These are phyloP conservation scores for Metschnikowia orientalis DNA, from an alignment of 805 yeast genomes.

Conservation along the genomic window DNA sequence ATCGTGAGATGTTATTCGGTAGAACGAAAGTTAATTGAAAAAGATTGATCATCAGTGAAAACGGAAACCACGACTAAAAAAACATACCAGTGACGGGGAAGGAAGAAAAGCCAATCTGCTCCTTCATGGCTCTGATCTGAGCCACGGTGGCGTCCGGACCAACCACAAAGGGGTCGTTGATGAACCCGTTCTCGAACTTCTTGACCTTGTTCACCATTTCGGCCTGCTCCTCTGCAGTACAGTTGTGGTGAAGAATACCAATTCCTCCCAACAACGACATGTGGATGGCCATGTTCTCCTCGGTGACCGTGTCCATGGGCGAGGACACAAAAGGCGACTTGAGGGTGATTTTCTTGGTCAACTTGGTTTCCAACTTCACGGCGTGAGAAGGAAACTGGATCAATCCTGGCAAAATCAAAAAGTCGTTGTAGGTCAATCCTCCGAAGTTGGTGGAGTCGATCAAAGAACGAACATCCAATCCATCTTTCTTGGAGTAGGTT, in stretches of 20 bases:
- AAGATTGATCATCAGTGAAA: constrained; percentile 49
- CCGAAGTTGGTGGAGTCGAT: constrained; percentile 91
- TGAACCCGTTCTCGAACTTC: constrained; percentile 96
- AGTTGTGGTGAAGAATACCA: constrained; percentile 97
- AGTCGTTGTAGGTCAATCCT: constrained; percentile 96
- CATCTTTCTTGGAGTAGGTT: constrained; percentile 71
- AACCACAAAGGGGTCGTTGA: constrained; percentile 87
- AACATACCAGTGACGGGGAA: constrained; percentile 99
- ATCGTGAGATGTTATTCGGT: constrained; percentile 95
- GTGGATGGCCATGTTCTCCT: constrained; percentile 94
- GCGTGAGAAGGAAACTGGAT: constrained; percentile 77
- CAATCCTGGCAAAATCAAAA: constrained; percentile 92
- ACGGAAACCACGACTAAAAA: constrained; percentile 8
- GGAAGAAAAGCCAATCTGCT: constrained; percentile 83
- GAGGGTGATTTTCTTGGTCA: constrained; percentile 87
- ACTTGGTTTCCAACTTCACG: constrained; percentile 76
- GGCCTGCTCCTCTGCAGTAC: constrained; percentile 95
- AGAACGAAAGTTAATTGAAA: constrained; percentile 97
- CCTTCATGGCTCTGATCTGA: constrained; percentile 70
- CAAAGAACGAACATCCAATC: constrained; percentile 74
- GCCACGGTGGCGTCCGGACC: constrained; percentile 73
- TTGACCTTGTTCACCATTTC: constrained; percentile 96
- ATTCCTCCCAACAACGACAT: constrained; percentile 99
- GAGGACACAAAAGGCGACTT: constrained; percentile 95
- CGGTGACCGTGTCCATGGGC: constrained; percentile 99